Conservation (phyloP, 148 eudicot species). For the Chenopodium formosanum region DNA sequence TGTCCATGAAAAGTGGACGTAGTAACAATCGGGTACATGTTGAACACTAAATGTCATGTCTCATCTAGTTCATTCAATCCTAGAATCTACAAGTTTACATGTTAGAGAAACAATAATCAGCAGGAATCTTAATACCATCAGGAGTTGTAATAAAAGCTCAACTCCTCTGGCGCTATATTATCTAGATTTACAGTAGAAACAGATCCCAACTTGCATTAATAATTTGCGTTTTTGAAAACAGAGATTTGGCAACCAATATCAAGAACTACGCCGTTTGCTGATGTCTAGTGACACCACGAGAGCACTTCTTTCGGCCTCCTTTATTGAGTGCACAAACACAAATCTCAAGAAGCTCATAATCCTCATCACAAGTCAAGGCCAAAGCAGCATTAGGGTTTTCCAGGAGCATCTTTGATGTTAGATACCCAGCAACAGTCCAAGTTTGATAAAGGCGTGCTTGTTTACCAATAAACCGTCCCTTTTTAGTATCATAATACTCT, state of each 20-base stretch:
- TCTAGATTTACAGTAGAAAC: background rate
- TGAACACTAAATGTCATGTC: too few relatives aligned
- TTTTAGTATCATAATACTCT: constrained; percentile 76
- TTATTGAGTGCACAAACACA: constrained; percentile 76
- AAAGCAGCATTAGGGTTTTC: constrained; percentile 74
- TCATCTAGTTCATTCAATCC: too few relatives aligned
- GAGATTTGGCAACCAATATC: background rate
- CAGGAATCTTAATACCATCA: too few relatives aligned
- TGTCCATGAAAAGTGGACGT: too few relatives aligned
- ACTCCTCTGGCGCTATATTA: background rate
- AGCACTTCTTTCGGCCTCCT: constrained; percentile 60
- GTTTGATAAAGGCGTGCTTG: constrained; percentile 82
- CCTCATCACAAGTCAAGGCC: constrained; percentile 69
- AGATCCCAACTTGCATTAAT: background rate
- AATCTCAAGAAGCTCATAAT: constrained; percentile 71
- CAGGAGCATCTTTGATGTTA: constrained; percentile 70
- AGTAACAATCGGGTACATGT: too few relatives aligned
- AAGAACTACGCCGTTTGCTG: background rate
- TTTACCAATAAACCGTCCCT: constrained; percentile 75
- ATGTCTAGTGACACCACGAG: constrained; percentile 48
- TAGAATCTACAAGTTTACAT: too few relatives aligned
- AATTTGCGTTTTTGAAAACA: background rate
- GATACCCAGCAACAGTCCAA: constrained; percentile 86
- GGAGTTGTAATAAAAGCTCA: background rate
- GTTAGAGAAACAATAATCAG: too few relatives aligned